Evolutionary conservation across 257 asterid species (phyloP).

Genomic region (Solanum piurae): DNA sequence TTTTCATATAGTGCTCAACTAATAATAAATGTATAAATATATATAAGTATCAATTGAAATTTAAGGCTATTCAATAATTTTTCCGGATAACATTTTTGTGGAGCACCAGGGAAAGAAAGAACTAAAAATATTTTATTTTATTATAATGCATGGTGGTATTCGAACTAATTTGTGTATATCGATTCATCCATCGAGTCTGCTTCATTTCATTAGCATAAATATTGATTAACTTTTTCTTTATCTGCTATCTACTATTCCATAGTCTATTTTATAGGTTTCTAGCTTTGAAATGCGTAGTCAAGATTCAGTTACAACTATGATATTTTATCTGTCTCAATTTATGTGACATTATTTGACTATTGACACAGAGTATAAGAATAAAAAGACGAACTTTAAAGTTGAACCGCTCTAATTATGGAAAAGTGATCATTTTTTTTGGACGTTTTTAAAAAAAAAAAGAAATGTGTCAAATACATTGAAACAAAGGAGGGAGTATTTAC

Average conservation of each 20-base stretch:
- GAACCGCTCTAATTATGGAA: not conserved
- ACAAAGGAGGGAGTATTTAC: not conserved
- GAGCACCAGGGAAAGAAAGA: too few species aligned
- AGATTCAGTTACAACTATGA: not conserved
- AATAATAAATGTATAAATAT: not conserved
- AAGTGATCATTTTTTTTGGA: not conserved
- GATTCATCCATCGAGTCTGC: not conserved
- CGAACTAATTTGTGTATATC: not conserved
- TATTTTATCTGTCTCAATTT: not conserved
- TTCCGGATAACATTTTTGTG: too few species aligned
- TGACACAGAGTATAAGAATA: not conserved
- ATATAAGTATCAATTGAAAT: not conserved
- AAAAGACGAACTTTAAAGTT: not conserved
- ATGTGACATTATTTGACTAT: not conserved
- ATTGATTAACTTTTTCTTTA: too few species aligned
- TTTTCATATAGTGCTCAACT: not conserved
- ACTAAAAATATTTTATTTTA: not conserved
- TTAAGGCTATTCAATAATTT: not conserved
- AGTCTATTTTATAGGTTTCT: too few species aligned
- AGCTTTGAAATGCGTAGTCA: not conserved
- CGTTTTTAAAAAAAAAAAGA: accelerated
- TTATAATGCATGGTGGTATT: not conserved
- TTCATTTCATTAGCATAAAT: not conserved
- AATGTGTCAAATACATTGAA: not conserved
- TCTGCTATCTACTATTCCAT: too few species aligned